Evolutionary conservation across 2,329 filamentous ascomycete genomes (phyloP), one percentile per base, ranked within the genome.

Genomic region (Colletotrichum ledebouriae): DNA sequence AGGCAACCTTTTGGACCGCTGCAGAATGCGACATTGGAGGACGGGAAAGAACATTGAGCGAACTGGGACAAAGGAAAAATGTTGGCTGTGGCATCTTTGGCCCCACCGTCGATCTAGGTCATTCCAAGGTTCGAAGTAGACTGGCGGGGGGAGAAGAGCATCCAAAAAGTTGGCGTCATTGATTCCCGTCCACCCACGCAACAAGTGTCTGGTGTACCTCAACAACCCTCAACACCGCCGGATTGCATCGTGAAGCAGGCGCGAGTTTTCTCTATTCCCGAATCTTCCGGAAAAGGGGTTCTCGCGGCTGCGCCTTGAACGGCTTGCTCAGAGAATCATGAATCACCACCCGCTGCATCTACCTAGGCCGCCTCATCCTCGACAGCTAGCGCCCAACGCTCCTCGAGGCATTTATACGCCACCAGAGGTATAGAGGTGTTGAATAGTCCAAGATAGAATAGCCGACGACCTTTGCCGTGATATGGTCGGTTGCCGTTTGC

Each of bases 21-120:
- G 39, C 4, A 29, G 53, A 66, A 69, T 59, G 55, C 41, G 63
- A 65, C 61, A 41, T 41, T 41, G 22, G 41, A 22, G 39, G 41
- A 33, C 17, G 20, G 17, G 17, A n/a, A 50, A 20, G 15, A 44
- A 37, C 25, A 25, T 5, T 5, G 25, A 25, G 25, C 4, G 39
- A 15, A 29, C 17, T 39, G n/a, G 46, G 57, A 22, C 5, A 33
- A 56, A 49, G 47, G 33, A 49, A 67, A 60, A 66, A 44, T 37
- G 61, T 66, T 66, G 66, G 64, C 57, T 66, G 60, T 55, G 42
- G 49, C 61, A 69, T 58, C 66, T 62, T 66, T 69, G 66, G 42
- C 42, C 49, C 66, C 61, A 69, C 66, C 10, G 66, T 60, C 56
- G 66, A 65, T 66, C 61, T 69, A 57, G 39, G 55, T 69, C 25